Evolutionary conservation across 768 basidiomycete genomes (phyloP), one percentile per base, ranked within the genome.

Genomic region (Tricholoma furcatifolium): DNA sequence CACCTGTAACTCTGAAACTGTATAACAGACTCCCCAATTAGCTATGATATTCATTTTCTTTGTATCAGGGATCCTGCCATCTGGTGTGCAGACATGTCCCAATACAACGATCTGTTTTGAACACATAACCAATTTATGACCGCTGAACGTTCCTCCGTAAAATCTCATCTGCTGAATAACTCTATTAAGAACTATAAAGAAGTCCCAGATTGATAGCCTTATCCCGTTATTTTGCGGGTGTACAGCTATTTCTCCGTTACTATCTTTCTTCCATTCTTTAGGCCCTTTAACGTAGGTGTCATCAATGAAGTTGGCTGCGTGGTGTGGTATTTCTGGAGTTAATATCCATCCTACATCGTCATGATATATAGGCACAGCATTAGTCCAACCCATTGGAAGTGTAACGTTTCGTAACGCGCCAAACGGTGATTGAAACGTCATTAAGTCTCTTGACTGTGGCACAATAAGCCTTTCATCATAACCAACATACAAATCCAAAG

Each of bases 261-360:
- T 4, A 10, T 65, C 45, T n/a, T n/a, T n/a, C n/a, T n/a, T n/a
- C n/a, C n/a, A n/a, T n/a, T n/a, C n/a, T n/a, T n/a, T n/a, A n/a
- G n/a, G n/a, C n/a, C n/a, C n/a, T n/a, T n/a, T n/a, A n/a, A n/a
- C n/a, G n/a, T n/a, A n/a, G n/a, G n/a, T n/a, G n/a, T n/a, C n/a
- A n/a, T n/a, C n/a, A n/a, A n/a, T n/a, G n/a, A n/a, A n/a, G n/a
- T n/a, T n/a, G 41, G 76, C 74, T 7, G 58, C 43, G 0, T 70
- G 66, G 1, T 18, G 12, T 0, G 68, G 74, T 0, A 74, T 73
- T 50, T 68, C 70, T 3, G 75, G 50, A 0, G 65, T n/a, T n/a
- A n/a, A n/a, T n/a, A n/a, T n/a, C n/a, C n/a, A n/a, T n/a, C n/a
- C 65, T 0, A 72, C 55, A 53, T 79, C 69, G 52, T 82, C 71